Percentiles rank a stretch among this genome's conserved stretches.
Conservation (phyloP, 257 asterid species). For the Ehretia macrophylla region DNA sequence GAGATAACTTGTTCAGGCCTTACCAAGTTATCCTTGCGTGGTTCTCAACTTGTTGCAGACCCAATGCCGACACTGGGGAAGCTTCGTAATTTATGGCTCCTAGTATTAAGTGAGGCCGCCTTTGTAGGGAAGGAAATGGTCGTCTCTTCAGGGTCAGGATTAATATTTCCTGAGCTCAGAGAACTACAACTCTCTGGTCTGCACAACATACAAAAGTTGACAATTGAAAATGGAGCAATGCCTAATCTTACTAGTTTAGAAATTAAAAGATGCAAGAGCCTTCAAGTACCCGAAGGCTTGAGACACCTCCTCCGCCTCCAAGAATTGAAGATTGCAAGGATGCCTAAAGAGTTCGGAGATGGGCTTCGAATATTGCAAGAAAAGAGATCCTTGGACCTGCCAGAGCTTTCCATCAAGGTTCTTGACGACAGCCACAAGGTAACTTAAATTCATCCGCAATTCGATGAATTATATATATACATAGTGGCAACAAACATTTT, state of each 20-base stretch:
- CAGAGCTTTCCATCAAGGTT: neutral
- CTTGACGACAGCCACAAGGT: neutral
- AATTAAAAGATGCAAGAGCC: too few relatives aligned
- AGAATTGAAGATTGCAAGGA: neutral
- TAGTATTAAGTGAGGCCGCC: neutral
- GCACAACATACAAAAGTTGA: too few relatives aligned
- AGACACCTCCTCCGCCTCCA: neutral
- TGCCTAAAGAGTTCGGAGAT: neutral
- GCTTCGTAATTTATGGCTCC: conserved; percentile 3
- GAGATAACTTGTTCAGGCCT: neutral
- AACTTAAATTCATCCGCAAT: too few relatives aligned
- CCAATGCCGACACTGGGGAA: conserved; percentile 5
- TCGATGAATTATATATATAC: too few relatives aligned
- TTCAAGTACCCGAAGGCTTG: neutral
- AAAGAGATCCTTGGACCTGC: too few relatives aligned
- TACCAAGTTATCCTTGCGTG: neutral
- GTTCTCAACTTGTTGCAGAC: conserved; percentile 1
- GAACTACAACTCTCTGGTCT: too few relatives aligned
- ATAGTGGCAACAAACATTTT: too few relatives aligned
- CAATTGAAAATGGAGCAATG: too few relatives aligned
- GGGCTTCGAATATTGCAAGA: neutral
- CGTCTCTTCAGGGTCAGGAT: too few relatives aligned
- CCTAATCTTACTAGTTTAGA: too few relatives aligned
- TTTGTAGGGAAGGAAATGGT: conserved; percentile 1
- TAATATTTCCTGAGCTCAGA: too few relatives aligned